Conservation (phyloP, 768 basidiomycete genomes). For the Pholiota conissans region DNA sequence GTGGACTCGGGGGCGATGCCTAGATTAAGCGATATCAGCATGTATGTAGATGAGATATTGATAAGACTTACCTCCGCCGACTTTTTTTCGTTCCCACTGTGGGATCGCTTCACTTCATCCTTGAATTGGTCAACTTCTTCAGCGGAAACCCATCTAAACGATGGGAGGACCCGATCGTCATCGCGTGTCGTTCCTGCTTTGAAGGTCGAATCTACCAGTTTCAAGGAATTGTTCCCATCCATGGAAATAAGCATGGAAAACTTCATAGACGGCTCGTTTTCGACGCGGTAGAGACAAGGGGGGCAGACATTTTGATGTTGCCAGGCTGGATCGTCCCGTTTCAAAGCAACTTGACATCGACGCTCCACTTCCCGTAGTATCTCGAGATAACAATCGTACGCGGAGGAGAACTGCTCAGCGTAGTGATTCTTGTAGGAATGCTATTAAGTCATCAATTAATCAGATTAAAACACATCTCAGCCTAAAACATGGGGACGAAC, state of each 20-base stretch:
- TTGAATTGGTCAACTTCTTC: conserved; percentile 11
- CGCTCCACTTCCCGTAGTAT: neutral
- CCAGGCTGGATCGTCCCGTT: neutral
- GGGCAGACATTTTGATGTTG: neutral
- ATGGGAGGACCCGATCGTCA: neutral
- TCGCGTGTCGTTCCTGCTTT: neutral
- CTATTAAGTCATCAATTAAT: neutral
- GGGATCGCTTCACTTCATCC: conserved; percentile 9
- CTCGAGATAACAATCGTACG: conserved; percentile 2
- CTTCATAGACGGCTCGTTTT: conserved; percentile 16
- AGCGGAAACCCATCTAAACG: conserved; percentile 1
- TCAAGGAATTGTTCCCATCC: conserved; percentile 32
- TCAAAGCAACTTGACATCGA: neutral
- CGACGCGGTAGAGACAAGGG: conserved; percentile 6
- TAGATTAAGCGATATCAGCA: no score
- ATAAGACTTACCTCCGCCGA: no score
- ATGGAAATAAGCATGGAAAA: conserved; percentile 20
- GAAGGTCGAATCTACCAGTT: conserved; percentile 13
- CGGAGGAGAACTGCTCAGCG: conserved; percentile 1
- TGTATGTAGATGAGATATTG: no score
- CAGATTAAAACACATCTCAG: neutral
- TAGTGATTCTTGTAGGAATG: neutral
- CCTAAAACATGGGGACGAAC: neutral
- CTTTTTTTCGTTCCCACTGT: no score
- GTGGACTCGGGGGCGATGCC: no score